These are phyloP conservation scores for Nicotiana noctiflora DNA, from an alignment of 257 asterid genomes.

Conservation along the genomic window DNA sequence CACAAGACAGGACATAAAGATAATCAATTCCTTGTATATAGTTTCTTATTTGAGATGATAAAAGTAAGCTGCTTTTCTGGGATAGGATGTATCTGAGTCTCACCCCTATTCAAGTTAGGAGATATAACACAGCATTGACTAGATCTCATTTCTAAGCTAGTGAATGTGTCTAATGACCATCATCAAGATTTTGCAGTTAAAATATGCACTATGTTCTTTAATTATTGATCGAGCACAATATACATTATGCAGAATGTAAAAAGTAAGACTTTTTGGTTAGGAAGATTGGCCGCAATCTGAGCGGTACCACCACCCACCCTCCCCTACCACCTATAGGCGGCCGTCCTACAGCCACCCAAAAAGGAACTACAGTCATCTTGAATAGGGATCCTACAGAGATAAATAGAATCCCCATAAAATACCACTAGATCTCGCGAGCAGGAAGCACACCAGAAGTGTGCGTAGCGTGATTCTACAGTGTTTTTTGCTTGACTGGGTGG, in stretches of 20 bases:
- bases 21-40: not conserved
- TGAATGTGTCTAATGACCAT: not conserved
- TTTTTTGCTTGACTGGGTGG: no score
- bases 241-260: not conserved
- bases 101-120: not conserved
- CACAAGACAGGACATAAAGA: not conserved
- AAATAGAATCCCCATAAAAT: no score
- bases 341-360: no score
- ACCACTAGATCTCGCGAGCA: no score
- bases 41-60: not conserved
- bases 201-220: conserved; percentile 4
- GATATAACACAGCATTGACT: not conserved
- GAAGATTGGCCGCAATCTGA: no score
- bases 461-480: no score
- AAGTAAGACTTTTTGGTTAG: not conserved
- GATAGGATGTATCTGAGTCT: not conserved
- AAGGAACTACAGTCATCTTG: no score
- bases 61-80: not conserved
- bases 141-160: not conserved
- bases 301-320: no score
- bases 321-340: no score
- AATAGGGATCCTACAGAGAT: no score
- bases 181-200: not conserved
- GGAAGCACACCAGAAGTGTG: no score
- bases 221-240: not conserved